Conservation (phyloP, 2,329 filamentous ascomycete species). For the Talaromyces sp. region DNA sequence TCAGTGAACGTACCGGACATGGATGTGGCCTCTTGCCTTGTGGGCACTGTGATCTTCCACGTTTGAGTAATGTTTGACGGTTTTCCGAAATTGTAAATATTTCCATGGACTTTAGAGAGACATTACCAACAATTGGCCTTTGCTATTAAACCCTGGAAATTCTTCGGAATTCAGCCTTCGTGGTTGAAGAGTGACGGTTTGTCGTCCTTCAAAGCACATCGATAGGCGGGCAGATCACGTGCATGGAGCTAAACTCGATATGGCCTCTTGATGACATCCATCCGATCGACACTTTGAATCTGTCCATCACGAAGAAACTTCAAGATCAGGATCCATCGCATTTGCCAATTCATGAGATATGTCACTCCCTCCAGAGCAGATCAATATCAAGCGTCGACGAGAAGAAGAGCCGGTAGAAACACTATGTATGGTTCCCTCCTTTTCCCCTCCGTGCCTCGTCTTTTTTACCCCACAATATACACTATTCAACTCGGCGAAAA, state of each 20-base stretch:
- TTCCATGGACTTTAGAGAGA: too few species aligned
- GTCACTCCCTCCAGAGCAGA: conserved; percentile 53
- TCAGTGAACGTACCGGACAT: too few species aligned
- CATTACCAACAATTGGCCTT: too few species aligned
- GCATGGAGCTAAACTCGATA: background rate
- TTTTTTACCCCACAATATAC: conserved; percentile 22
- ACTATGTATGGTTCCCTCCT: conserved; percentile 44
- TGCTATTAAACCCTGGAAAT: too few species aligned
- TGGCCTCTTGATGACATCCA: background rate
- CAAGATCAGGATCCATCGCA: background rate
- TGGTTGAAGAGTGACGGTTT: too few species aligned
- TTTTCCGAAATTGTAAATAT: too few species aligned
- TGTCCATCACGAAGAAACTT: background rate
- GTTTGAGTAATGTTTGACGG: too few species aligned
- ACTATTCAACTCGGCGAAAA: conserved; percentile 7
- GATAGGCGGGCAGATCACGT: background rate
- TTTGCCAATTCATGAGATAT: conserved; percentile 30
- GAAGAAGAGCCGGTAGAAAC: conserved; percentile 60
- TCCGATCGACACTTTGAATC: background rate
- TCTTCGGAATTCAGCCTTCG: too few species aligned
- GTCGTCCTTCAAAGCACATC: too few species aligned
- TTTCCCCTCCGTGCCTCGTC: conserved; percentile 13
- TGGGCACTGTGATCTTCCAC: too few species aligned
- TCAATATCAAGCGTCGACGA: conserved; percentile 60
- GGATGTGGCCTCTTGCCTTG: too few species aligned